Conservation (phyloP, 1,139 yeast genomes). For the Diutina catenulata region DNA sequence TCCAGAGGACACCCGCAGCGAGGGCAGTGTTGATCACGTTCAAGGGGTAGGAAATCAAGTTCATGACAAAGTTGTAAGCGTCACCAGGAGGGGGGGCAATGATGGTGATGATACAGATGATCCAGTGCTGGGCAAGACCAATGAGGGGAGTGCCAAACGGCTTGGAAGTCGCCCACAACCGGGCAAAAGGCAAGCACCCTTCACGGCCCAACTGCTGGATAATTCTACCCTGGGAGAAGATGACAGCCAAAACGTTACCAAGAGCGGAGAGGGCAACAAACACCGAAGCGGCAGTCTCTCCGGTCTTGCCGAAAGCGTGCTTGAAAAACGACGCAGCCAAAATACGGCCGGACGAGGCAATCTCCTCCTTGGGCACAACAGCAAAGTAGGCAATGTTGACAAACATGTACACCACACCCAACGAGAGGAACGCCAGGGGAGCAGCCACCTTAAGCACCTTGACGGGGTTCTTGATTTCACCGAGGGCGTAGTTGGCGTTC, state of each 20-base stretch:
- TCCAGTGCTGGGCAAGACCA: slow-evolving; percentile 54
- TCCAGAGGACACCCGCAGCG: slow-evolving; percentile 29
- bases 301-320: slow-evolving; percentile 32
- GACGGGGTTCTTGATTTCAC: slow-evolving; percentile 53
- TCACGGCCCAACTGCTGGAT: slow-evolving; percentile 38
- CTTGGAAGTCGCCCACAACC: slow-evolving; percentile 30
- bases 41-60: slow-evolving; percentile 39
- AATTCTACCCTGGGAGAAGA: slow-evolving; percentile 39
- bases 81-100: slow-evolving; percentile 41
- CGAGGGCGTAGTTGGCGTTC: slow-evolving; percentile 73
- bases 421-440: slow-evolving; percentile 41
- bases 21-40: slow-evolving; percentile 38
- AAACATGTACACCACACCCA: slow-evolving; percentile 57
- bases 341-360: slow-evolving; percentile 30
- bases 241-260: slow-evolving; percentile 38
- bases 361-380: slow-evolving; percentile 37
- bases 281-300: slow-evolving; percentile 37
- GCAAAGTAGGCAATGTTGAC: slow-evolving; percentile 50
- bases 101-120: slow-evolving; percentile 35
- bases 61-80: slow-evolving; percentile 36
- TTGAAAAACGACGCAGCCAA: slow-evolving; percentile 36
- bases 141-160: slow-evolving; percentile 35
- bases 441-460: slow-evolving; percentile 33
- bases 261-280: slow-evolving; percentile 39
- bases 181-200: slow-evolving; percentile 35